Evolutionary conservation across 2,329 filamentous ascomycete species (phyloP).

Genomic region (Aspergillus pseudoglaucus): DNA sequence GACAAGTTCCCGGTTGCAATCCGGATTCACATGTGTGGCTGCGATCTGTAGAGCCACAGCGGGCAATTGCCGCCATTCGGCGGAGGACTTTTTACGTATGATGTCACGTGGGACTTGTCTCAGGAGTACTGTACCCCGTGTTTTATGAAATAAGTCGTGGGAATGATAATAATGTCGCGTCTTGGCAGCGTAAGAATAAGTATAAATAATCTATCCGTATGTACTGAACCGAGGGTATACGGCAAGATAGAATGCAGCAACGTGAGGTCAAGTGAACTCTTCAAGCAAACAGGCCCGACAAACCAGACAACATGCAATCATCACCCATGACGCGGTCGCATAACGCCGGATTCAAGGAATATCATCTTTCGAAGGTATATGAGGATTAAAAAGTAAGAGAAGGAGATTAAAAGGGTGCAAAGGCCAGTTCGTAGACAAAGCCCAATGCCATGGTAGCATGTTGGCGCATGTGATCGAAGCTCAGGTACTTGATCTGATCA

Average conservation of each 20-base stretch:
- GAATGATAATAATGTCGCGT: not conserved
- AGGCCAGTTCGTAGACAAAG: conserved; percentile 76
- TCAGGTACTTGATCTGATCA: conserved; percentile 64
- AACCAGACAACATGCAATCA: not conserved
- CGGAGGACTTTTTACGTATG: too few relatives aligned
- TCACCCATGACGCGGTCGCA: not conserved
- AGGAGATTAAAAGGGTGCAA: conserved; percentile 57
- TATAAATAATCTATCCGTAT: not conserved
- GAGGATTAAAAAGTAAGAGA: not conserved
- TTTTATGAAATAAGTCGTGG: not conserved
- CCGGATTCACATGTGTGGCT: too few relatives aligned
- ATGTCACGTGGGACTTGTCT: too few relatives aligned
- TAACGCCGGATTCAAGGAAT: not conserved
- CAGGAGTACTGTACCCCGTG: too few relatives aligned
- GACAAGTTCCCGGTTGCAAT: too few relatives aligned
- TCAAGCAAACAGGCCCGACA: too few relatives aligned
- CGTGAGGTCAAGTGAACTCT: not conserved
- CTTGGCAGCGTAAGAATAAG: not conserved
- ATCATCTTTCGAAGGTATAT: not conserved
- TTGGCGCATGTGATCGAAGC: conserved; percentile 87
- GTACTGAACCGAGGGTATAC: not conserved
- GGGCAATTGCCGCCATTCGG: too few relatives aligned
- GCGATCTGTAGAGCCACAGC: too few relatives aligned
- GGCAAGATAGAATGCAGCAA: not conserved
- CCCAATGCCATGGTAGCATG: conserved; percentile 79